phyloP scores from a whole-genome alignment of 257 asterid genomes.

The Plantago elongata region DNA sequence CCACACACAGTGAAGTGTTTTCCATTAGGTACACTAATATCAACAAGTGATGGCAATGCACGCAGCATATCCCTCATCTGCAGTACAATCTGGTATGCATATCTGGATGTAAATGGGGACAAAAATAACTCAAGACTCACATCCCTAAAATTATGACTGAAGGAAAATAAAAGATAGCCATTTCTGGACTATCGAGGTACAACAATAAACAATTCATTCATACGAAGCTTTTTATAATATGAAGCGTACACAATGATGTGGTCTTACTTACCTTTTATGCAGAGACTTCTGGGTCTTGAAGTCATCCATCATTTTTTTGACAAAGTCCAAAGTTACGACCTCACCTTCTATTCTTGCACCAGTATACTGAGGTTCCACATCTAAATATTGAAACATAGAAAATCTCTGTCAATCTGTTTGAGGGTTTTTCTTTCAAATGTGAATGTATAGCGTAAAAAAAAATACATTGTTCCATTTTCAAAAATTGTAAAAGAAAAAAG shows the following conservation, averaged over 20 bases:
- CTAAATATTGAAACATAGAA: conserved; percentile 46
- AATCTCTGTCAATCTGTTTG: conserved; percentile 15
- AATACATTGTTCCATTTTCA: too few species aligned
- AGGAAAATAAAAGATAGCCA: neutral
- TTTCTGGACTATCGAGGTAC: neutral
- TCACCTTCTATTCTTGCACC: conserved; percentile 97
- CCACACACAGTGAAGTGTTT: conserved; percentile 97
- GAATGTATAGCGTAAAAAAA: too few species aligned
- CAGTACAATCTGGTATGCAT: conserved; percentile 90
- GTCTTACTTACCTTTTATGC: conserved; percentile 57
- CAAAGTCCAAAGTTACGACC: conserved; percentile 81
- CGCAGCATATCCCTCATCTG: conserved; percentile 68
- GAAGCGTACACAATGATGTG: neutral
- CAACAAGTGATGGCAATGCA: conserved; percentile 92
- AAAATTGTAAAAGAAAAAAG: neutral
- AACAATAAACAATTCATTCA: neutral
- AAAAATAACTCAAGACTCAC: conserved; percentile 9
- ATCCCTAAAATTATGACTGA: conserved; percentile 10
- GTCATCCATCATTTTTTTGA: conserved; percentile 89
- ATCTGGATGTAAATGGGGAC: conserved; percentile 37
- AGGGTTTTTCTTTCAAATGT: conserved; percentile 12
- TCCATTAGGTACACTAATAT: conserved; percentile 72
- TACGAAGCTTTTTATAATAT: neutral
- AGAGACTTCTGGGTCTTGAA: conserved; percentile 84
- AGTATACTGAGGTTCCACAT: conserved; percentile 83